Conservation (phyloP, 139 green algal genomes). For the Micractinium conductrix region DNA sequence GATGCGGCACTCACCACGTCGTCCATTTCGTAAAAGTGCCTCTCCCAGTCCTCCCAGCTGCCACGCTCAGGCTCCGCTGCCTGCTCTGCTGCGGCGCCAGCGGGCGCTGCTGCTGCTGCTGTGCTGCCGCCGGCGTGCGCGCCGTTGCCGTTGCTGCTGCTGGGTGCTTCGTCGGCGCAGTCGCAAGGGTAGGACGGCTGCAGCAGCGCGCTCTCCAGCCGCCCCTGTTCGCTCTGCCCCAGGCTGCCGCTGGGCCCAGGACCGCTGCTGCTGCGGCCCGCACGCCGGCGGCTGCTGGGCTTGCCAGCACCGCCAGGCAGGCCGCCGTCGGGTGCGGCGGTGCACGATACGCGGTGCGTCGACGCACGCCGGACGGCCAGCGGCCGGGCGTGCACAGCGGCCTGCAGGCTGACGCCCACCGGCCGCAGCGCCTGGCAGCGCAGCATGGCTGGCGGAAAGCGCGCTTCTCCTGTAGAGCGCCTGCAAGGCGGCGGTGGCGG, state of each 20-base stretch:
- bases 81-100: neutral
- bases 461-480: neutral
- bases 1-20: constrained; percentile 9
- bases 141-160: neutral
- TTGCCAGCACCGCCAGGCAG: neutral
- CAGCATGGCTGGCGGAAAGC: neutral
- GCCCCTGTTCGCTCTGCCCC: neutral
- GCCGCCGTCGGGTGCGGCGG: neutral
- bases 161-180: neutral
- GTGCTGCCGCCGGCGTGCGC: neutral
- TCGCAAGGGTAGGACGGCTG: neutral
- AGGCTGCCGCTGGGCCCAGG: neutral
- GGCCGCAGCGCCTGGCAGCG: neutral
- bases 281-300: neutral
- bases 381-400: neutral
- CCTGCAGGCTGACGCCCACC: neutral
- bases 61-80: neutral
- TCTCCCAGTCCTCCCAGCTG: constrained; percentile 31
- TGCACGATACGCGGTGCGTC: neutral
- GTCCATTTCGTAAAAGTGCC: constrained; percentile 19
- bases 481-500: neutral
- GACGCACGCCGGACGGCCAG: neutral
- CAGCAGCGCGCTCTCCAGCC: neutral
- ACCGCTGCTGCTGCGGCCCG: neutral
- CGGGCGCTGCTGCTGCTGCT: neutral